Evolutionary conservation across 345 rosid genomes (phyloP), one percentile per base, ranked within the genome.

Genomic region (Eucalyptus erythrocorys): DNA sequence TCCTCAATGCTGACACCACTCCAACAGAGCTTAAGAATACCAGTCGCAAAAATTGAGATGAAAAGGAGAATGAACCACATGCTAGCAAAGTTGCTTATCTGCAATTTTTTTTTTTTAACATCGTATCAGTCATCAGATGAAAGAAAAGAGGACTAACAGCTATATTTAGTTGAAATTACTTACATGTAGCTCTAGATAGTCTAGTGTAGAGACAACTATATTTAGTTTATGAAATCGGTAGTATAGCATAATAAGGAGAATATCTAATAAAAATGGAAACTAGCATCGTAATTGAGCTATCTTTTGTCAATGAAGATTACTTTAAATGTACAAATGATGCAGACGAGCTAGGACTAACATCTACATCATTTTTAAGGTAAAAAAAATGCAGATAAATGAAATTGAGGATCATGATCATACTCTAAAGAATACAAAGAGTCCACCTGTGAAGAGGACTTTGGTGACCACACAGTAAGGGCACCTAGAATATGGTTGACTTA

Each of bases 31-130:
- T 97, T 99, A 48, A 97, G 93, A 82, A 97, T 97, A 85, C 98
- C 99, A 79, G 99, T 97, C 6, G 94, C 93, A 34, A 94, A 93
- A 90, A 97, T 97, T 86, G 99, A 97, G 84, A 94, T 87, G 86
- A 97, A 97, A 90, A 97, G 99, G 26, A 97, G 95, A 94, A 97
- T 97, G 89, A 97, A 97, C 99, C 98, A 95, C 95, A 96, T 96
- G 92, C 99, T 94, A 43, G 99, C 99, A 76, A 87, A 97, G 94
- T 97, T 97, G 93, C 99, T 97, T 94, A 97, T 97, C 99, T 97
- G 96, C 71, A n/a, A 51, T 7, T 48, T n/a, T n/a, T n/a, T 45
- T 61, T 59, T 61, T 27, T 24, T 26, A 27, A 27, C 15, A 59
- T 27, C 3, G 4, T 32, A 30, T 61, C 68, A 61, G 68, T 61